A percentile compares a stretch with the other conserved stretches of the same genome.
Evolutionary conservation across 2,329 filamentous ascomycete genomes (phyloP).

Genomic region (Aotearoamyces nothofagi): DNA sequence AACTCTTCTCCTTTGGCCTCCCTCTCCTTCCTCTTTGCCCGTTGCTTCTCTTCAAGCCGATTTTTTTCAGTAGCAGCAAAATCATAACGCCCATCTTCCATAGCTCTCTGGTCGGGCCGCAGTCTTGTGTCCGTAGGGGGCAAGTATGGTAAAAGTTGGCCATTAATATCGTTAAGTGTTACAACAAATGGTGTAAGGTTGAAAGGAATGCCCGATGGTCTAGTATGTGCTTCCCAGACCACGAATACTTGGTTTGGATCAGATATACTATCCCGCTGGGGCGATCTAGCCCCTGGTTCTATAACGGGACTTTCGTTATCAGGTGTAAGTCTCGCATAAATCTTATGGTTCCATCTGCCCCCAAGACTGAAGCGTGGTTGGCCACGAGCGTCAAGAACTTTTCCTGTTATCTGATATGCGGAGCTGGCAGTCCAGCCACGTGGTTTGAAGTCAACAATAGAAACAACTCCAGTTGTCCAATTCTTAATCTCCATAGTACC

Average conservation of each 20-base stretch:
- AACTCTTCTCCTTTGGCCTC: conserved; percentile 75
- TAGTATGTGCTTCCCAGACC: conserved; percentile 78
- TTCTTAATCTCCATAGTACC: conserved; percentile 96
- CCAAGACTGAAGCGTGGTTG: conserved; percentile 78
- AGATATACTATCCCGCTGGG: conserved; percentile 33
- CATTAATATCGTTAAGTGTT: conserved; percentile 82
- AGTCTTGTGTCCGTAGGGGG: conserved; percentile 90
- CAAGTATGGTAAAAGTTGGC: conserved; percentile 60
- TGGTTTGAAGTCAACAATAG: conserved; percentile 80
- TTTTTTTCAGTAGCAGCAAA: conserved; percentile 89
- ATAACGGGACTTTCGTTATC: conserved; percentile 69
- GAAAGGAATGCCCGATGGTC: conserved; percentile 79
- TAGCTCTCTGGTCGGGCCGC: conserved; percentile 85
- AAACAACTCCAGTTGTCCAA: conserved; percentile 88
- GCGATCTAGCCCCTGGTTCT: conserved; percentile 28
- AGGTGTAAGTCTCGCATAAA: conserved; percentile 85
- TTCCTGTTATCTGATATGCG: conserved; percentile 77
- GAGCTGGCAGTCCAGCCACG: conserved; percentile 92
- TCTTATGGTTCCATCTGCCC: conserved; percentile 92
- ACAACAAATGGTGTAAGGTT: conserved; percentile 94
- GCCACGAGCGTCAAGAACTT: conserved; percentile 67
- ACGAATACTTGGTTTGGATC: conserved; percentile 68
- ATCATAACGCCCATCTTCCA: conserved; percentile 98
- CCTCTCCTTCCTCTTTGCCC: conserved; percentile 54
- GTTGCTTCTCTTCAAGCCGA: conserved; percentile 81